These are phyloP conservation scores for Basipetospora sp. DNA, from an alignment of 2,329 filamentous ascomycete genomes.

Conservation along the genomic window DNA sequence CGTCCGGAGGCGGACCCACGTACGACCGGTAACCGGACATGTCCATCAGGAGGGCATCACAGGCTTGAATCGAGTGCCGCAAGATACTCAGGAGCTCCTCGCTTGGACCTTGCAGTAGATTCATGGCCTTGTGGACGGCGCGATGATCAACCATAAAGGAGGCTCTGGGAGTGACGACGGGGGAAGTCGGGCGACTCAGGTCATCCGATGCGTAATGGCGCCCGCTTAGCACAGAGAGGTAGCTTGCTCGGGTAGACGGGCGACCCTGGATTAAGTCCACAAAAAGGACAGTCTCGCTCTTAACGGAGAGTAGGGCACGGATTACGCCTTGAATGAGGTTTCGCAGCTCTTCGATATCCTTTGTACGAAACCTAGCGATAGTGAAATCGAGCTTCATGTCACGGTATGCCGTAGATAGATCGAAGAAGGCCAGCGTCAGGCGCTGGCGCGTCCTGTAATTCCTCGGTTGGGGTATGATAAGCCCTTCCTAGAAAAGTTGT, in stretches of 20 bases:
- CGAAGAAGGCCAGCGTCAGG: slow-evolving; percentile 37
- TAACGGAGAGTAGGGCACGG: slow-evolving; percentile 36
- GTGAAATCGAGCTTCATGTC: slow-evolving; percentile 44
- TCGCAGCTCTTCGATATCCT: slow-evolving; percentile 33
- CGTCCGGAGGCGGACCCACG: slow-evolving; percentile 27
- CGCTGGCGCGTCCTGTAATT: slow-evolving; percentile 23
- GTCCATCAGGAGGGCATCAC: slow-evolving; percentile 39
- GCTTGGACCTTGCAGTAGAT: slow-evolving; percentile 29
- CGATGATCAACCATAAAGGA: slow-evolving; percentile 8
- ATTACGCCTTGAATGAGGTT: slow-evolving; percentile 42
- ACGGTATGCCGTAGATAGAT: slow-evolving; percentile 39
- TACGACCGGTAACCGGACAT: slow-evolving; percentile 34
- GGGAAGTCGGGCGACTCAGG: no score
- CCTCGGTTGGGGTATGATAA: slow-evolving; percentile 17
- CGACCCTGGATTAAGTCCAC: slow-evolving; percentile 12
- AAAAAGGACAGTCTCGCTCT: slow-evolving; percentile 33
- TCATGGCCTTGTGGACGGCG: slow-evolving; percentile 12
- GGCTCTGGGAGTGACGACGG: not conserved
- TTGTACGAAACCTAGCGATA: slow-evolving; percentile 35
- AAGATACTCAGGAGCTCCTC: slow-evolving; percentile 31
- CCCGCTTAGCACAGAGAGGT: not conserved
- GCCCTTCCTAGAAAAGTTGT: slow-evolving; percentile 14
- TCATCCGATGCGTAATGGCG: not conserved
- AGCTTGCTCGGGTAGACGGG: not conserved
- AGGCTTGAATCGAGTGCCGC: slow-evolving; percentile 26